Percentiles rank a stretch among this genome's conserved stretches.
Conservation (phyloP, 148 eudicot species). For the Agrostemma githago region DNA sequence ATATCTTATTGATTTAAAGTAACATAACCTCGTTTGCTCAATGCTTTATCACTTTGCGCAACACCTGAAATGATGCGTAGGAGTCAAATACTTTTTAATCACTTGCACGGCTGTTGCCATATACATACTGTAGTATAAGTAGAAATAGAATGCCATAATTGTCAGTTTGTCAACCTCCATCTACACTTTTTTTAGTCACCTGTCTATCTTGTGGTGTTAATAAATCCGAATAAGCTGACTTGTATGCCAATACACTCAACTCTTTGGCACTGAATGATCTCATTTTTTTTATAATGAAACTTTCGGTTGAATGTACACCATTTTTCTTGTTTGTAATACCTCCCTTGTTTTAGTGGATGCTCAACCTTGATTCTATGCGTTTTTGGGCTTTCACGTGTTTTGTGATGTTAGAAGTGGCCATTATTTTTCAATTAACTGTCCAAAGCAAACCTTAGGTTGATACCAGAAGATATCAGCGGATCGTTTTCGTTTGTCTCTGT, state of each 20-base stretch:
- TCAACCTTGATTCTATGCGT: background rate
- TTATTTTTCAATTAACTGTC: conserved; percentile 1
- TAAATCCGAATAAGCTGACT: conserved; percentile 20
- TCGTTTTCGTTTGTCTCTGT: background rate
- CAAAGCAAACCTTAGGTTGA: conserved; percentile 1
- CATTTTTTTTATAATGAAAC: conserved; percentile 19
- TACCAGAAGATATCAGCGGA: background rate
- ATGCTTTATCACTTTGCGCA: conserved; percentile 20
- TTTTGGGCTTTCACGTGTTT: background rate
- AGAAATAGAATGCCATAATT: conserved; percentile 15
- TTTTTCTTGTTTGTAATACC: conserved; percentile 11
- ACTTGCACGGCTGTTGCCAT: conserved; percentile 17
- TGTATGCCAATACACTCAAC: background rate
- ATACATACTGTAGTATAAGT: background rate
- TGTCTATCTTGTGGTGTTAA: conserved; percentile 17
- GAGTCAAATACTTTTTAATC: conserved; percentile 26
- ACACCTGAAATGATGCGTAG: conserved; percentile 9
- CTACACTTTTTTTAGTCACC: conserved; percentile 11
- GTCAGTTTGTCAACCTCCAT: conserved; percentile 14
- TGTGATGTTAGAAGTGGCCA: conserved; percentile 5
- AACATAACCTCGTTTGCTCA: conserved; percentile 3
- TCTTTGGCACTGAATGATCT: conserved; percentile 12
- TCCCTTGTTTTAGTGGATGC: conserved; percentile 4
- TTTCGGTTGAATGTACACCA: conserved; percentile 24
- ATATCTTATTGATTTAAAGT: conserved; percentile 14